Conservation (phyloP, 495 filamentous ascomycete species). For the Penicillium coffeae region DNA sequence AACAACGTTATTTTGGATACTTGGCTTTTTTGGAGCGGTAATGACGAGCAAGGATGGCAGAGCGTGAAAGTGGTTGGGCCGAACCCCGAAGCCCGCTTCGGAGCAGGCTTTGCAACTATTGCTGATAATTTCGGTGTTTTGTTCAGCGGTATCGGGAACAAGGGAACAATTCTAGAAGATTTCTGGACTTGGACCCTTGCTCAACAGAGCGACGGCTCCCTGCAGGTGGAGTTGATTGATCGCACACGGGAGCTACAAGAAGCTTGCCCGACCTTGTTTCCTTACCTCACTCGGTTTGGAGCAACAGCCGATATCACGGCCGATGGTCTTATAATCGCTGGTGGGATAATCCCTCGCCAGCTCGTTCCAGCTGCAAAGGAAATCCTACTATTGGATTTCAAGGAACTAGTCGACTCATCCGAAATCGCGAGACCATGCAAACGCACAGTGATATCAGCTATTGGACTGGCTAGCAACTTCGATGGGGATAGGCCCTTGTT, state of each 20-base stretch:
- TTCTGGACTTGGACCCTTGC: conserved; percentile 54
- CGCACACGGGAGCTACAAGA: conserved; percentile 18
- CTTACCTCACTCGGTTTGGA: conserved; percentile 27
- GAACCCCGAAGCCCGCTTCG: conserved; percentile 55
- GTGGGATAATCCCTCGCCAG: conserved; percentile 36
- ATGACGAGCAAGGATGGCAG: conserved; percentile 45
- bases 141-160: conserved; percentile 61
- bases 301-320: conserved; percentile 32
- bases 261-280: conserved; percentile 14
- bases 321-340: conserved; percentile 37
- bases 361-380: conserved; percentile 30
- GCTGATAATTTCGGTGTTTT: conserved; percentile 50
- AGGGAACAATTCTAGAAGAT: conserved; percentile 56
- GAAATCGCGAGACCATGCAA: conserved; percentile 10
- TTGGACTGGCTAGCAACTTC: conserved; percentile 19
- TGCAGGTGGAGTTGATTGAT: conserved; percentile 24
- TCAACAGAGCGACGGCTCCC: conserved; percentile 17
- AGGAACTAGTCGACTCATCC: conserved; percentile 10
- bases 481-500: conserved; percentile 54
- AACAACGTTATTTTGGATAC: conserved; percentile 51
- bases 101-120: conserved; percentile 48
- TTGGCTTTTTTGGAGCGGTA: conserved; percentile 62
- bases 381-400: conserved; percentile 32
- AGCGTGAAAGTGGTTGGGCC: conserved; percentile 35
- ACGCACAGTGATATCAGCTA: conserved; percentile 13